Conservation (phyloP, 257 asterid genomes). For the Catharanthus roseus region DNA sequence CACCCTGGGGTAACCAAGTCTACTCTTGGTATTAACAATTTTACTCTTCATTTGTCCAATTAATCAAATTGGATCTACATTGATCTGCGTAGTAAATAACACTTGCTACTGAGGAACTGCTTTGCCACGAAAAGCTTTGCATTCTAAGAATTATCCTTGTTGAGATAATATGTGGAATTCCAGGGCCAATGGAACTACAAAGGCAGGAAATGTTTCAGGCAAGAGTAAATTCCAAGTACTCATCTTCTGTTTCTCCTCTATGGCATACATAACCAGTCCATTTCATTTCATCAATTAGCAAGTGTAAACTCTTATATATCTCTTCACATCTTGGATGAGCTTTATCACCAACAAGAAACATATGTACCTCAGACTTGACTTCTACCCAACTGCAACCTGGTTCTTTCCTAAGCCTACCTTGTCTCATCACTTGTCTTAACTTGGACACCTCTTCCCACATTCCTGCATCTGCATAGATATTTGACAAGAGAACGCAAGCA, state of each 20-base stretch:
- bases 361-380: slow-evolving; percentile 70
- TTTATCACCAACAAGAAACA: slow-evolving; percentile 82
- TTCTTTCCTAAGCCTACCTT: slow-evolving; percentile 56
- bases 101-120: too few species aligned
- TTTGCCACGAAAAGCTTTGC: background rate
- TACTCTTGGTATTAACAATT: too few species aligned
- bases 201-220: background rate
- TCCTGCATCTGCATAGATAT: slow-evolving; percentile 74
- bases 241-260: background rate
- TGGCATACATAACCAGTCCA: slow-evolving; percentile 16
- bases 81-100: too few species aligned
- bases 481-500: slow-evolving; percentile 65
- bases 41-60: too few species aligned
- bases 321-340: slow-evolving; percentile 72
- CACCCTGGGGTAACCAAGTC: too few species aligned
- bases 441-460: slow-evolving; percentile 76
- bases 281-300: slow-evolving; percentile 59
- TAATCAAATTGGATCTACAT: too few species aligned
- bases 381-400: slow-evolving; percentile 96
- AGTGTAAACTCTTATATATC: slow-evolving; percentile 43
- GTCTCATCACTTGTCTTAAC: slow-evolving; percentile 67
- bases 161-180: background rate
- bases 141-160: background rate
- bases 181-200: too few species aligned
- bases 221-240: slow-evolving; percentile 1